These are phyloP conservation scores for Tirmania nivea DNA, from an alignment of 495 filamentous ascomycete genomes.

Conservation along the genomic window DNA sequence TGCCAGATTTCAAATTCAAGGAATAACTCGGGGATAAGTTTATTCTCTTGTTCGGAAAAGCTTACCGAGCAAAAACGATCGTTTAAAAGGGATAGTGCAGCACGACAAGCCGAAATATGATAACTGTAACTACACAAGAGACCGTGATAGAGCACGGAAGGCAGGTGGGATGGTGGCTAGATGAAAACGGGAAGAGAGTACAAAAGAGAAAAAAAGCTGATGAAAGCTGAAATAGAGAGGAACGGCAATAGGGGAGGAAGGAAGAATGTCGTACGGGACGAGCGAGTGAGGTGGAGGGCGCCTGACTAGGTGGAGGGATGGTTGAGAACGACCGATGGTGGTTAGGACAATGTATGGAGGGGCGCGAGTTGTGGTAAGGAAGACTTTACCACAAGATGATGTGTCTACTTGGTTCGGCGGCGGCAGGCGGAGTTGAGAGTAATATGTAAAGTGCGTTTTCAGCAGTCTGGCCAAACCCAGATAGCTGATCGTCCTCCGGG, in stretches of 20 bases:
- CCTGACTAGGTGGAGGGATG: background rate
- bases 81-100: background rate
- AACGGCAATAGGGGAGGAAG: background rate
- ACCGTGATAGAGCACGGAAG: background rate
- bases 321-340: no score
- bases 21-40: no score
- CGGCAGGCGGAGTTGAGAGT: no score
- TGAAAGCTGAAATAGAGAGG: background rate
- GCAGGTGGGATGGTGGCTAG: background rate
- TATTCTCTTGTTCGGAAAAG: no score
- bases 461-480: no score
- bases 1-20: no score
- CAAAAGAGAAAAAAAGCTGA: background rate
- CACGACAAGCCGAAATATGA: background rate
- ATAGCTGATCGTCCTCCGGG: no score
- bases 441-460: no score
- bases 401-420: no score
- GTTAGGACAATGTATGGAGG: no score
- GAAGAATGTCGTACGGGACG: background rate
- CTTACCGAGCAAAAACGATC: background rate
- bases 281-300: background rate
- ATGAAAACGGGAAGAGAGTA: background rate
- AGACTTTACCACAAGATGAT: no score
- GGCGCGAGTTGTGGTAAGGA: no score
- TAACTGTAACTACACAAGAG: background rate